Conservation (phyloP, 2,329 filamentous ascomycete genomes). For the Colletotrichum tropicicola region DNA sequence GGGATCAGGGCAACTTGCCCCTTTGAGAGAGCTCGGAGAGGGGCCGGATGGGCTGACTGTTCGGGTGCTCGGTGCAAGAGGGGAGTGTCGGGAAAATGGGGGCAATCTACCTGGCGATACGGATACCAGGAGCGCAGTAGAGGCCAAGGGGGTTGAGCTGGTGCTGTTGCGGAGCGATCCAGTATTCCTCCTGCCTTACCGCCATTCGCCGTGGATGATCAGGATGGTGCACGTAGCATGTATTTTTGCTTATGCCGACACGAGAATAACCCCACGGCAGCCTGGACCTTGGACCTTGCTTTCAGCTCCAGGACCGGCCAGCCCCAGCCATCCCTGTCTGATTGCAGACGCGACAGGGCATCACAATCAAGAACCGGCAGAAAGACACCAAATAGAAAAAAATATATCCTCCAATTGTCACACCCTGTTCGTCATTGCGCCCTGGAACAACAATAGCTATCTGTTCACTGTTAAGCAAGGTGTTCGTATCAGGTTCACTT, state of each 20-base stretch:
- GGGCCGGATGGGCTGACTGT: constrained; percentile 20
- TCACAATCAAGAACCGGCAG: constrained; percentile 4
- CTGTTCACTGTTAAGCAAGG: no score
- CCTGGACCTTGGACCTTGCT: constrained; percentile 1
- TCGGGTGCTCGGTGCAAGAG: constrained; percentile 16
- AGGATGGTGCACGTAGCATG: not conserved
- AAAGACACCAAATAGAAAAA: no score
- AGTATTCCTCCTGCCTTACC: not conserved
- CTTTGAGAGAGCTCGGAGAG: constrained; percentile 21
- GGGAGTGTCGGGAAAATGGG: not conserved
- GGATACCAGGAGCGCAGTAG: constrained; percentile 1
- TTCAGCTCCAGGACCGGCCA: not conserved
- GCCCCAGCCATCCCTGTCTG: constrained; percentile 21
- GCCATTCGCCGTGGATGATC: constrained; percentile 14
- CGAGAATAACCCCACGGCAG: constrained; percentile 1
- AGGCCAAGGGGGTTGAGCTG: not conserved
- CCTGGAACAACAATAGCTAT: no score
- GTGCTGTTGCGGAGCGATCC: not conserved
- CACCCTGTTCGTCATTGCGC: no score
- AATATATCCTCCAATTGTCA: no score
- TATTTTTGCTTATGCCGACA: constrained; percentile 12
- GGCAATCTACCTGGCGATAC: not conserved
- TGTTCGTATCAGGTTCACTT: no score
- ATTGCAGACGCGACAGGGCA: constrained; percentile 13
- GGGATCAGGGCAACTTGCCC: constrained; percentile 13